Evolutionary conservation across 305 asterid species (phyloP), one percentile per base, ranked within the genome.

Genomic region (Fraxinus dipetala): DNA sequence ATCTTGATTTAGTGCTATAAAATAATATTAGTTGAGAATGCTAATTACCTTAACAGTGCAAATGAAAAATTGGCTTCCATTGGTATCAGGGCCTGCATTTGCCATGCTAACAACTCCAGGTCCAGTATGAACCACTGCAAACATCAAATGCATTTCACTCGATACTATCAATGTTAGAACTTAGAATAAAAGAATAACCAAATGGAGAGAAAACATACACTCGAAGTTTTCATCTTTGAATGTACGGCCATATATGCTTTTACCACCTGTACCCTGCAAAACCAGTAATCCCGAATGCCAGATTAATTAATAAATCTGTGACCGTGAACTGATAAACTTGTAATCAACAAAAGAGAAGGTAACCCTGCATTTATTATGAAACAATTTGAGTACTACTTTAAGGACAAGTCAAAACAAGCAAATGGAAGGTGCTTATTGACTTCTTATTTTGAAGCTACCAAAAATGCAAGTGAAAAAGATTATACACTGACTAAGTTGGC

Each of bases 21-120:
- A 48, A 32, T 54, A 43, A 73, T 75, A 36, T 31, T n/a, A 76
- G 38, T 74, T 38, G 32, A 79, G 51, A 85, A 9, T 18, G 78
- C 69, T 40, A 81, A 85, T 78, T 90, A 96, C 98, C 99, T 90
- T 90, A 83, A 89, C 93, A 54, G 98, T 93, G 87, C 98, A 96
- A 81, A 96, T 92, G 91, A 96, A 96, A 85, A 96, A 96, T 78
- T 96, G 99, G 89, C 99, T 96, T 83, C 99, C 99, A 63, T 96
- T 96, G 88, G 99, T 96, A 80, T 96, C 89, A 79, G 98, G 95
- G 67, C 99, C 99, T 81, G 98, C 98, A 87, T 96, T 96, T 81
- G 99, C 99, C 99, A 96, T 96, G 94, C 99, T 96, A 88, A 96
- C 88, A 79, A 91, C 74, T 87, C 99, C 99, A 81, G 98, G 99